A percentile compares a stretch with the other conserved stretches of the same genome.
phyloP scores from a whole-genome alignment of 768 basidiomycete genomes.

The Lactarius deliciosus region DNA sequence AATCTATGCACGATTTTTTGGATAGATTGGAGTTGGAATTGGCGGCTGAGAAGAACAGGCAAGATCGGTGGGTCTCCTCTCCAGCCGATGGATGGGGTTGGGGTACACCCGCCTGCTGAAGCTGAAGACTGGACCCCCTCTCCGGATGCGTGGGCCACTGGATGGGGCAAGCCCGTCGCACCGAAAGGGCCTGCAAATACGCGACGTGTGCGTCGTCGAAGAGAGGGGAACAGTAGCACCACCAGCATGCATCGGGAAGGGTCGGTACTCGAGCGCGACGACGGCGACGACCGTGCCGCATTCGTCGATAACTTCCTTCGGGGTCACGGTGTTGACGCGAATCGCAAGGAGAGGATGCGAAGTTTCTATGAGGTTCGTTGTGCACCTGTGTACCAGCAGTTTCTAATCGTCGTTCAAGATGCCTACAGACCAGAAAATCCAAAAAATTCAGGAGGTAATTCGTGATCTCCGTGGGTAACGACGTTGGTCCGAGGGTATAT shows the following conservation, averaged over 20 bases:
- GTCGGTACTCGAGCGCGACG: constrained; percentile 1
- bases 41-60: constrained; percentile 8
- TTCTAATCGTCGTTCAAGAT: constrained; percentile 40
- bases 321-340: constrained; percentile 40
- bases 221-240: constrained; percentile 21
- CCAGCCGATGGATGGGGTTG: constrained; percentile 24
- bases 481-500: constrained; percentile 13
- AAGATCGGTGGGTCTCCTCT: constrained; percentile 11
- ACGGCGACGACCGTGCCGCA: constrained; percentile 31
- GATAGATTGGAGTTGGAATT: constrained; percentile 24
- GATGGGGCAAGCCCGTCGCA: constrained; percentile 12
- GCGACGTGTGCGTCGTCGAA: constrained; percentile 6
- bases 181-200: constrained; percentile 6
- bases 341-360: constrained; percentile 48
- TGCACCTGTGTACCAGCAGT: neutral
- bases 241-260: constrained; percentile 25
- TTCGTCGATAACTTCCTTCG: constrained; percentile 52
- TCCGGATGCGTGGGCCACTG: constrained; percentile 21
- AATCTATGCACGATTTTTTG: constrained; percentile 28
- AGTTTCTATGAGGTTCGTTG: constrained; percentile 48
- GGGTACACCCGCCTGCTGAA: constrained; percentile 12
- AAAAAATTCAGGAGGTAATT: constrained; percentile 52
- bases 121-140: constrained; percentile 27
- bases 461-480: constrained; percentile 37
- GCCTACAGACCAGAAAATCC: constrained; percentile 53